phyloP scores from a whole-genome alignment of 495 filamentous ascomycete genomes.

The Trichoderma asperelloides region DNA sequence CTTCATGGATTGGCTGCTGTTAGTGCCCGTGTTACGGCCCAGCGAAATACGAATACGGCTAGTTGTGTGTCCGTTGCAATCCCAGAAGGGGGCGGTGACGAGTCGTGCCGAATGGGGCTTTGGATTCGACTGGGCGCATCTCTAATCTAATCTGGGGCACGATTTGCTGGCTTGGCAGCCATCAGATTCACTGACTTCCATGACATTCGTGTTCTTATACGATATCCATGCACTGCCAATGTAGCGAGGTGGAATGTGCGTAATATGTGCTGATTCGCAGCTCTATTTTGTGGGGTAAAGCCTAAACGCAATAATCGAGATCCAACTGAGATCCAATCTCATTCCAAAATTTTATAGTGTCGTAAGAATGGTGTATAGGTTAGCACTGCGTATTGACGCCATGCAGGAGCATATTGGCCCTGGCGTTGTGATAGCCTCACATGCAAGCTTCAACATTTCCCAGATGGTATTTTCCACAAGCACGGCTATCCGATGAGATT shows the following conservation, averaged over 20 bases:
- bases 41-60: constrained; percentile 1
- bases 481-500: too few relatives aligned
- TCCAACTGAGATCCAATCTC: neutral
- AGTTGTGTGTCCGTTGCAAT: neutral
- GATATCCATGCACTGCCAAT: too few relatives aligned
- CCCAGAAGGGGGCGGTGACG: neutral
- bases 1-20: neutral
- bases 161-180: too few relatives aligned
- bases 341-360: neutral
- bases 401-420: too few relatives aligned
- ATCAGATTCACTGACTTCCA: too few relatives aligned
- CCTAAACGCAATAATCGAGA: neutral
- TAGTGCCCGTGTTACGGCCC: neutral
- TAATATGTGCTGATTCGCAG: neutral
- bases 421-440: too few relatives aligned
- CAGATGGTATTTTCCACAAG: too few relatives aligned
- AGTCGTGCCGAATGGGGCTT: neutral
- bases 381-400: too few relatives aligned
- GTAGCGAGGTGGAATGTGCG: neutral
- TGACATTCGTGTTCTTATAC: too few relatives aligned
- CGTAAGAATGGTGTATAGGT: too few relatives aligned
- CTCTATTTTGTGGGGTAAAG: constrained; percentile 1
- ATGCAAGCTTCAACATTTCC: too few relatives aligned
- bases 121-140: neutral
- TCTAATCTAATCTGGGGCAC: too few relatives aligned